Evolutionary conservation across 805 yeast species (phyloP).

Genomic region (Pichia nakasei): DNA sequence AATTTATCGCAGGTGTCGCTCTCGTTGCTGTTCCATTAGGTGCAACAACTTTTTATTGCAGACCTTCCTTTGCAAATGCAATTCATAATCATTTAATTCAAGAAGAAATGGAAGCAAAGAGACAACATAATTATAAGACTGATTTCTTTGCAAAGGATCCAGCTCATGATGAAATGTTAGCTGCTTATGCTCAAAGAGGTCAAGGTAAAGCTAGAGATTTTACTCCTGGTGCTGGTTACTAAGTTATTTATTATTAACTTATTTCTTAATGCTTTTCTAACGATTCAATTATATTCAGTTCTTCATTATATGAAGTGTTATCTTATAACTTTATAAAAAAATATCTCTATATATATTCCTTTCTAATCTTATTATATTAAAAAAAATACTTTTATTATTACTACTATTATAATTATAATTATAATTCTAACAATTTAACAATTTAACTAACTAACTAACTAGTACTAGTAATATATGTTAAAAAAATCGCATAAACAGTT

Average conservation of each 20-base stretch:
- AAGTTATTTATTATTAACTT: not conserved
- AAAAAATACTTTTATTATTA: too few species aligned
- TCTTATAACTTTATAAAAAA: too few species aligned
- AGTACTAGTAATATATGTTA: too few species aligned
- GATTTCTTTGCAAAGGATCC: conserved; percentile 19
- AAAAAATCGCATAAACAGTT: too few species aligned
- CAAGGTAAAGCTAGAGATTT: conserved; percentile 24
- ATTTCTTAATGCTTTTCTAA: not conserved
- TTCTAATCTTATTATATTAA: too few species aligned
- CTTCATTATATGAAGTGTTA: too few species aligned
- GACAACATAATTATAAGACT: conserved; percentile 19
- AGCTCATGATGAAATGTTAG: conserved; percentile 20
- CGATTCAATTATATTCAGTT: not conserved
- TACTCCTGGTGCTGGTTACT: conserved; percentile 5
- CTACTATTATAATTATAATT: too few species aligned
- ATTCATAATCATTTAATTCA: conserved; percentile 26
- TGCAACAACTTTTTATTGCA: conserved; percentile 18
- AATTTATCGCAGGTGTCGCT: conserved; percentile 22
- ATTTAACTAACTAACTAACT: too few species aligned
- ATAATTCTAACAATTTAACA: too few species aligned
- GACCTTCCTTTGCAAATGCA: conserved; percentile 30
- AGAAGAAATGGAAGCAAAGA: conserved; percentile 23
- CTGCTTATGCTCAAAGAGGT: conserved; percentile 21
- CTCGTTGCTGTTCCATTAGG: conserved; percentile 24
- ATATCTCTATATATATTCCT: too few species aligned